Conservation (phyloP, 768 basidiomycete genomes). For the Serpula lacrymans region DNA sequence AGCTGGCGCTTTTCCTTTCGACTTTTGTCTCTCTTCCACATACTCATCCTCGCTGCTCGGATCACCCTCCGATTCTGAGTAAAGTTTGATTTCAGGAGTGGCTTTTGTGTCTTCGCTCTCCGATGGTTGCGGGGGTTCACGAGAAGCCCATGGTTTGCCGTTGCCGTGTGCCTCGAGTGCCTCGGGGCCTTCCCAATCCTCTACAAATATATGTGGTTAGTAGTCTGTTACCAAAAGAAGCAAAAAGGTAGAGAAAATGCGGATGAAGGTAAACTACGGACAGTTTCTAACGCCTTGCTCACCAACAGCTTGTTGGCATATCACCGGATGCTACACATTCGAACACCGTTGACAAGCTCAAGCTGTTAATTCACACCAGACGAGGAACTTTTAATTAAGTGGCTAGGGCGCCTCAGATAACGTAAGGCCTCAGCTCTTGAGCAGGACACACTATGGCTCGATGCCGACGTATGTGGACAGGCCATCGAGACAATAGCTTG, state of each 20-base stretch:
- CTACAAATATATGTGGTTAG: slow-evolving; percentile 40
- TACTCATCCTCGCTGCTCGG: slow-evolving; percentile 71
- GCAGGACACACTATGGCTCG: slow-evolving; percentile 15
- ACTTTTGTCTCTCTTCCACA: slow-evolving; percentile 41
- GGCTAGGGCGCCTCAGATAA: slow-evolving; percentile 30
- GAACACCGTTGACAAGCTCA: slow-evolving; percentile 21
- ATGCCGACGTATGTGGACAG: slow-evolving; percentile 25
- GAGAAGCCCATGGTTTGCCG: slow-evolving; percentile 4
- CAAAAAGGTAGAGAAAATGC: slow-evolving; percentile 11
- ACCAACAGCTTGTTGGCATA: too few species aligned
- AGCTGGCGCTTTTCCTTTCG: slow-evolving; percentile 28
- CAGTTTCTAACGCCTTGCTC: too few species aligned
- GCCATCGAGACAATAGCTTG: slow-evolving; percentile 30
- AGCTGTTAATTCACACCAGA: slow-evolving; percentile 31
- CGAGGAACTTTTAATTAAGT: slow-evolving; percentile 31
- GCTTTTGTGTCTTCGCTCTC: slow-evolving; percentile 21
- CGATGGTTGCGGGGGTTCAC: slow-evolving; percentile 22
- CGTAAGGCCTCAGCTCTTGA: slow-evolving; percentile 32
- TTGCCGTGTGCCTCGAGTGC: slow-evolving; percentile 45
- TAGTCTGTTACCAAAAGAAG: slow-evolving; percentile 13
- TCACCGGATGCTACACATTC: slow-evolving; percentile 3
- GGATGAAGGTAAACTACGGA: too few species aligned
- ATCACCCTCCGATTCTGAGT: slow-evolving; percentile 48
- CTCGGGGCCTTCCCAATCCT: slow-evolving; percentile 70
- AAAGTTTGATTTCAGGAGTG: slow-evolving; percentile 11